Percentiles rank a stretch among this genome's conserved stretches.
Conservation (phyloP, 208 protist genomes). For the Leishmania gerbilli region DNA sequence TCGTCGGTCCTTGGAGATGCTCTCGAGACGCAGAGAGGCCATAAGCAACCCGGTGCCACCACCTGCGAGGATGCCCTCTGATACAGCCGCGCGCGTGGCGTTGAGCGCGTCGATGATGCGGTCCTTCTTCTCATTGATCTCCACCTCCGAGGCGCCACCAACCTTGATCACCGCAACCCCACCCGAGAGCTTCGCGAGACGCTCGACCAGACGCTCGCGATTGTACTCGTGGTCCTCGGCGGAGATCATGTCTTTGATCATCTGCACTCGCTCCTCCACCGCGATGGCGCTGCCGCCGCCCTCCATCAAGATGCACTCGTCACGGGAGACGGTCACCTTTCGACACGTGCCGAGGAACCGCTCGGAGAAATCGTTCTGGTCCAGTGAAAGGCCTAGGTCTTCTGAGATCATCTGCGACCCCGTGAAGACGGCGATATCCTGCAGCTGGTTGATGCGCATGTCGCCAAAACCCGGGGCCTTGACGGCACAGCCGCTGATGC, state of each 20-base stretch:
- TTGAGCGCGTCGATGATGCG: conserved; percentile 99
- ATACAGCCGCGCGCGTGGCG: conserved; percentile 98
- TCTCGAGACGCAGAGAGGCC: conserved; percentile 84
- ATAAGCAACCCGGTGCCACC: conserved; percentile 98
- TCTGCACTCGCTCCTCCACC: conserved; percentile 96
- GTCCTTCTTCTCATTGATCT: conserved; percentile 99
- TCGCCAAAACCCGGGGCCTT: conserved; percentile 99
- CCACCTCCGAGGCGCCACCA: conserved; percentile 98
- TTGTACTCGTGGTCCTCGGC: conserved; percentile 97
- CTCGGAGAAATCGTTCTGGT: conserved; percentile 90
- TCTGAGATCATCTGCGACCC: conserved; percentile 96
- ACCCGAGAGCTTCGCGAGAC: conserved; percentile 87
- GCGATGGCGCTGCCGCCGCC: conserved; percentile 94
- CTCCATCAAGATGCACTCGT: conserved; percentile 98
- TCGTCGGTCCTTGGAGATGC: conserved; percentile 70
- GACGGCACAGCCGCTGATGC: conserved; percentile 87
- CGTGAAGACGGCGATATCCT: conserved; percentile 99
- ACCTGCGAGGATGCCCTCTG: conserved; percentile 98
- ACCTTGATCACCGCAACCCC: conserved; percentile 97
- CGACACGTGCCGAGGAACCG: conserved; percentile 80
- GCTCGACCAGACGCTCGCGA: conserved; percentile 97
- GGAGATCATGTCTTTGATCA: conserved; percentile 96
- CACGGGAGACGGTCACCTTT: conserved; percentile 95
- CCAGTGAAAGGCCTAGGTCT: conserved; percentile 93
- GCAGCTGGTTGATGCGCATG: conserved; percentile 97